Percentiles rank a stretch among this genome's conserved stretches.
Evolutionary conservation across 805 yeast genomes (phyloP).

Genomic region (Starmerella geochares): DNA sequence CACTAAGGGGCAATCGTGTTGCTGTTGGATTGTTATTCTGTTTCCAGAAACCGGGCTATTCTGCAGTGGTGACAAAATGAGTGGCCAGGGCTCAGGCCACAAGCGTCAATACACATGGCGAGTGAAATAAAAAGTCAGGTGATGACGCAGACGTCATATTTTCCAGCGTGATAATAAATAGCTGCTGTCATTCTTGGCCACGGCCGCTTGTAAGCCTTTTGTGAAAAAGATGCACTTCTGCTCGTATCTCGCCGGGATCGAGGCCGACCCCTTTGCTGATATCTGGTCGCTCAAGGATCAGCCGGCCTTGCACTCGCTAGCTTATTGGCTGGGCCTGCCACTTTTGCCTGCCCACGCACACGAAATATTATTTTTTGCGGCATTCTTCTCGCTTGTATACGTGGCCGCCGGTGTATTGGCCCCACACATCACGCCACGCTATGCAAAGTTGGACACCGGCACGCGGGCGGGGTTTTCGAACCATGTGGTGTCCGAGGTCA

Average conservation of each 20-base stretch:
- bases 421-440: slow-evolving; percentile 37
- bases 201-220: not conserved
- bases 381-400: slow-evolving; percentile 53
- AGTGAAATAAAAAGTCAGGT: too few relatives aligned
- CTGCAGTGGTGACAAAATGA: too few relatives aligned
- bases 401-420: slow-evolving; percentile 38
- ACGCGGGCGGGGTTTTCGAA: slow-evolving; percentile 74
- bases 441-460: slow-evolving; percentile 43
- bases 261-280: slow-evolving; percentile 14
- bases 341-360: slow-evolving; percentile 39
- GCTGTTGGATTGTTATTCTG: too few relatives aligned
- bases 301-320: slow-evolving; percentile 1
- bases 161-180: too few relatives aligned
- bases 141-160: too few relatives aligned
- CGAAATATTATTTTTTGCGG: slow-evolving; percentile 53
- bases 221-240: not conserved
- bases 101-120: too few relatives aligned
- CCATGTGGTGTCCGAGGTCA: slow-evolving; percentile 80
- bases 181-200: too few relatives aligned
- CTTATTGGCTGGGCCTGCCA: slow-evolving; percentile 24
- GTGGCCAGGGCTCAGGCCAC: too few relatives aligned
- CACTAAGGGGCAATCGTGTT: too few relatives aligned
- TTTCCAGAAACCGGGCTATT: too few relatives aligned
- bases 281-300: slow-evolving; percentile 8
- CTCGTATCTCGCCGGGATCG: slow-evolving; percentile 8